These are phyloP conservation scores for Nicotiana noctiflora DNA, from an alignment of 257 asterid genomes.

Conservation along the genomic window DNA sequence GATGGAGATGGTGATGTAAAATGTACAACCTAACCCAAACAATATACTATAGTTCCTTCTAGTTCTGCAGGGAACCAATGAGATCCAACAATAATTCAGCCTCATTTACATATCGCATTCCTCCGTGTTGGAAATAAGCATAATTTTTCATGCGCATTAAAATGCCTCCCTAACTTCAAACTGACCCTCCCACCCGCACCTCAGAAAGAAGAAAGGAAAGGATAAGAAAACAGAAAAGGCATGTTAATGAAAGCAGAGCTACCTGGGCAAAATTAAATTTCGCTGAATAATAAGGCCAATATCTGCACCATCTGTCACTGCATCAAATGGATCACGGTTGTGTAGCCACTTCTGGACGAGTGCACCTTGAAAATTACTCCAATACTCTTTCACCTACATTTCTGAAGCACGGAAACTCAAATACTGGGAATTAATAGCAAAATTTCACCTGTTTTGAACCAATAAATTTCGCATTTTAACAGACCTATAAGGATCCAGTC, in stretches of 20 bases:
- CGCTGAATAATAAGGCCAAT: slow-evolving; percentile 51
- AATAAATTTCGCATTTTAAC: not conserved
- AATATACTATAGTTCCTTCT: too few species aligned
- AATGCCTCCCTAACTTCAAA: not conserved
- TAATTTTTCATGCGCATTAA: not conserved
- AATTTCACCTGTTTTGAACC: not conserved
- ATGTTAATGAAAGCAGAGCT: not conserved
- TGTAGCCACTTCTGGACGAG: slow-evolving; percentile 75
- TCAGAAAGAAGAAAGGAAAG: not conserved
- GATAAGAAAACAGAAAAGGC: not conserved
- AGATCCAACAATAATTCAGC: too few species aligned
- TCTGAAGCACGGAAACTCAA: slow-evolving; percentile 10
- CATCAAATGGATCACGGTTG: slow-evolving; percentile 77
- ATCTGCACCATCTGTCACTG: slow-evolving; percentile 84
- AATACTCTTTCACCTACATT: slow-evolving; percentile 14
- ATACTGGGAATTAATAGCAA: slow-evolving; percentile 2
- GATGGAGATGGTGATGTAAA: too few species aligned
- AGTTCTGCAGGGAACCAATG: too few species aligned
- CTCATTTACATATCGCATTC: too few species aligned
- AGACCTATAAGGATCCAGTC: not conserved
- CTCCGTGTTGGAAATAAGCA: not conserved
- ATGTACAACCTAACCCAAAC: too few species aligned
- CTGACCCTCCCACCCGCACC: not conserved
- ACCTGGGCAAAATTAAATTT: slow-evolving; percentile 57
- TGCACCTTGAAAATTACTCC: slow-evolving; percentile 24